Evolutionary conservation across 306 rosid genomes (phyloP).

Genomic region (Vigna nakashimae): DNA sequence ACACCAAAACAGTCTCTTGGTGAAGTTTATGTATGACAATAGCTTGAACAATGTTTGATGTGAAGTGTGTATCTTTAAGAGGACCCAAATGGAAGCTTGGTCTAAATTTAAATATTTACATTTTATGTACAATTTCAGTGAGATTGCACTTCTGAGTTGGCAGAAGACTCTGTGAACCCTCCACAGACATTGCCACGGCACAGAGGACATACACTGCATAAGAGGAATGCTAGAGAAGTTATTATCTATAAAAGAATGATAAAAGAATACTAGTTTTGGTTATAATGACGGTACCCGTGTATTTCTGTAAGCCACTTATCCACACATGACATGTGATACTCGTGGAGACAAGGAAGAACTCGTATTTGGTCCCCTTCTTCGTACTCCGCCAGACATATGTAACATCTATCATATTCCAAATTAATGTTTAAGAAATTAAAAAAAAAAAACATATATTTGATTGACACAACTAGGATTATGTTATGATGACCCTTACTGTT

Average conservation of each 20-base stretch:
- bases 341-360: conserved; percentile 93
- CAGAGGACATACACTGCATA: conserved; percentile 89
- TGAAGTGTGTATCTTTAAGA: conserved; percentile 28
- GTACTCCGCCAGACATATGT: conserved; percentile 94
- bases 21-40: conserved; percentile 6
- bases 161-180: conserved; percentile 56
- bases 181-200: conserved; percentile 95
- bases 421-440: neutral
- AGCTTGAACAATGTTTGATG: conserved; percentile 30
- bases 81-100: conserved; percentile 21
- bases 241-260: conserved; percentile 28
- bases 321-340: conserved; percentile 87
- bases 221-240: conserved; percentile 18
- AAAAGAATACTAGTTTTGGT: conserved; percentile 7
- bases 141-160: conserved; percentile 61
- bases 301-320: conserved; percentile 99
- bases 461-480: neutral
- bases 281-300: conserved; percentile 69
- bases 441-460: neutral
- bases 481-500: conserved; percentile 66
- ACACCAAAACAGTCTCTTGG: conserved; percentile 4
- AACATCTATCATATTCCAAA: conserved; percentile 65
- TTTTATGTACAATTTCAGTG: conserved; percentile 59
- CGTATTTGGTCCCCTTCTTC: conserved; percentile 94
- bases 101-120: conserved; percentile 55